Evolutionary conservation across 305 asterid species (phyloP), one percentile per base, ranked within the genome.

Genomic region (Rubia peregrina): DNA sequence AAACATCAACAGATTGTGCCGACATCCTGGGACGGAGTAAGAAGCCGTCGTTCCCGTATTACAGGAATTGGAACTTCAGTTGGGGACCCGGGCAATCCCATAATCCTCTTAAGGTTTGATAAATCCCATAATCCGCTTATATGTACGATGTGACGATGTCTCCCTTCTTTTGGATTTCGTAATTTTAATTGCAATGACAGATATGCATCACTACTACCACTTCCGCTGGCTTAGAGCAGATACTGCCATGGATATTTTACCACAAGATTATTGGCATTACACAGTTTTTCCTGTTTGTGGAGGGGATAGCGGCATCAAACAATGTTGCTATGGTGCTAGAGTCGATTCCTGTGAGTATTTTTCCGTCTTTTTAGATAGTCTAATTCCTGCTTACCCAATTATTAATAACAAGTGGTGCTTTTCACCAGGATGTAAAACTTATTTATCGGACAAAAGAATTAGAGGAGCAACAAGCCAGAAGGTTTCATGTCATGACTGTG

Each of bases 241-340:
- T 74, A 63, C 79, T 86, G 36, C 91, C 91, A 17, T 86, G 89
- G 91, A 86, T 84, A 80, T 86, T 79, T 73, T 86, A 84, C 69
- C 91, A 86, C 70, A 86, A 80, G 72, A 87, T 77, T 56, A 71
- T 86, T 73, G 89, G 89, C 46, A 75, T 84, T 11, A 14, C 82
- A 57, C 67, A 74, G 41, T 84, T 86, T 76, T 76, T 79, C 63
- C 76, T 84, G 24, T 86, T 86, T 65, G 88, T 80, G 64, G 90
- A 84, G 76, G 85, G 88, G 40, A 84, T 79, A 61, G 83, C 90
- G 53, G 85, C 84, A 42, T 71, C 88, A 14, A 72, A 71, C 59
- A 65, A 62, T 69, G 79, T 79, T 42, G 77, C 79, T 10, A 74
- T 68, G 62, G 85, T 82, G 65, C 81, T 86, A 16, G 76, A 82